A percentile compares a stretch with the other conserved stretches of the same genome.
Evolutionary conservation across 228 moss, liverwort and hornwort species (phyloP).

Genomic region (Sphagnum magellanicum): DNA sequence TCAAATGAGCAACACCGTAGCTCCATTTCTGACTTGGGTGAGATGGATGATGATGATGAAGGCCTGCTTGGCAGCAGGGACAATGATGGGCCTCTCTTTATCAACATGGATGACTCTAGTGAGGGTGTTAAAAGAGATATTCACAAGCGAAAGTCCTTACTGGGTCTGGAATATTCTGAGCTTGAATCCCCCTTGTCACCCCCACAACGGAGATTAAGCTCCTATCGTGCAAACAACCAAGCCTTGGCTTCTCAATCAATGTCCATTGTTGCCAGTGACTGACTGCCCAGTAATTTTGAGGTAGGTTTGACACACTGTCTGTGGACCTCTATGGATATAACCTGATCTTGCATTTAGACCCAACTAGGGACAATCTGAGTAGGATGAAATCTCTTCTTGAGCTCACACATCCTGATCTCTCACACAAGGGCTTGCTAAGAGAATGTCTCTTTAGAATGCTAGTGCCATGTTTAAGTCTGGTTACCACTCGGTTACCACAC

Average conservation of each 20-base stretch:
- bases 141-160: conserved; percentile 38
- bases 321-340: no score
- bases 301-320: no score
- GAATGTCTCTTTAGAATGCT: no score
- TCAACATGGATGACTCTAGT: neutral
- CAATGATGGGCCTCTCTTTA: neutral
- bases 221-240: conserved; percentile 9
- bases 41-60: conserved; percentile 14
- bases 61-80: conserved; percentile 19
- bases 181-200: conserved; percentile 41
- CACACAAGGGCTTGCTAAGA: no score
- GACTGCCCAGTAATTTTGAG: no score
- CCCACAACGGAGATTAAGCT: conserved; percentile 35
- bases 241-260: conserved; percentile 10
- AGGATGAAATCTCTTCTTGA: no score
- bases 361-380: no score
- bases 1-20: neutral
- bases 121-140: conserved; percentile 25
- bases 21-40: conserved; percentile 13
- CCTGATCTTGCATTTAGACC: no score
- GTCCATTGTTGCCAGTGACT: conserved; percentile 8
- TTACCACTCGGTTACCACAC: no score
- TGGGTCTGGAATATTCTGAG: conserved; percentile 36
- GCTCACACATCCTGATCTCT: no score
- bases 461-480: no score